Evolutionary conservation across 306 rosid genomes (phyloP), one percentile per base, ranked within the genome.

Genomic region (Styphnolobium japonicum): DNA sequence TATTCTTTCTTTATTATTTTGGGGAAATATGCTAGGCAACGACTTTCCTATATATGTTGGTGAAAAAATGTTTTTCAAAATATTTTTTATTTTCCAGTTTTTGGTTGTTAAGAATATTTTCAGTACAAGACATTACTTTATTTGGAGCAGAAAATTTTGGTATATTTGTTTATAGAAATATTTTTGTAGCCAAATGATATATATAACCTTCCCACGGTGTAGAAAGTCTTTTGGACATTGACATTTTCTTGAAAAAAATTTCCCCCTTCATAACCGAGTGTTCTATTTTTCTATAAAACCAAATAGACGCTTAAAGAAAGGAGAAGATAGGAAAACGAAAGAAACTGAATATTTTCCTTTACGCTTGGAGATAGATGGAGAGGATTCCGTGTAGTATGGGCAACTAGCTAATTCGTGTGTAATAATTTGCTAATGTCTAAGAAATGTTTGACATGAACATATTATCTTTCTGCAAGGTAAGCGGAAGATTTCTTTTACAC

Each of bases 261-360:
- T 39, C 25, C 7, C 15, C 3, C 12, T 25, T 15, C 62, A 31
- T 34, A 49, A n/a, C 36, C 10, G 56, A 1, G 18, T 39, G 4
- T 43, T 42, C 1, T 23, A 21, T 66, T 39, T 18, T 66, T 66
- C 4, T 33, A 36, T n/a, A 48, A 49, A 7, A 10, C 34, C 39
- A 49, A 55, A 42, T 27, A 39, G 33, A 78, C 0, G 69, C 82
- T 78, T 67, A 43, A 56, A 67, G 75, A 43, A 21, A 56, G 49
- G 76, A 33, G 23, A 42, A 49, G 34, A 0, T 21, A 6, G 9
- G 43, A 29, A 61, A 75, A 60, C 18, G 58, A 75, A 36, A 31
- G 71, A 16, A 10, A 8, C 45, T 11, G 37, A 55, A 22, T 2
- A 22, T 58, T 34, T 75, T 81, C 31, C 85, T 75, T 81, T 75